Evolutionary conservation across 2,329 filamentous ascomycete species (phyloP).

Genomic region (Cladorrhinum sp.): DNA sequence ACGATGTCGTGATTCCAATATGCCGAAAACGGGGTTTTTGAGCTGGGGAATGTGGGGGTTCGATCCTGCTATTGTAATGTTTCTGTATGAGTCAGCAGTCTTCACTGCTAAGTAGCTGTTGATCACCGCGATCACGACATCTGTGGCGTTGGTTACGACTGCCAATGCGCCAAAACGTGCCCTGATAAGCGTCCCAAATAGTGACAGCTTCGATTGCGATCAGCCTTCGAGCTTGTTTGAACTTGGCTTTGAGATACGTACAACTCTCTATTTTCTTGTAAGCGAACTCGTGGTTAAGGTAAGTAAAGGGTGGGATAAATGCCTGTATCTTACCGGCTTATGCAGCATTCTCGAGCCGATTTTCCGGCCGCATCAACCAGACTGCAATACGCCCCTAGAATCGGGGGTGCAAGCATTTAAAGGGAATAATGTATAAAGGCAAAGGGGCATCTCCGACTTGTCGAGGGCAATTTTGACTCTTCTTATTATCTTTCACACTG

Average conservation of each 20-base stretch:
- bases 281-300: neutral
- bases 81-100: neutral
- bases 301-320: neutral
- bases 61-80: neutral
- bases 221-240: neutral
- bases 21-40: neutral
- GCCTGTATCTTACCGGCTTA: neutral
- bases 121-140: constrained; percentile 15
- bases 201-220: constrained; percentile 6
- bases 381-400: neutral
- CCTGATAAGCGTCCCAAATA: neutral
- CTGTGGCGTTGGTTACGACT: constrained; percentile 2
- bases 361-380: neutral
- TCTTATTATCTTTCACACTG: too few relatives aligned
- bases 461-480: too few relatives aligned
- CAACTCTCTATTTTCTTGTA: neutral
- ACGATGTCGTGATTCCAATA: neutral
- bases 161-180: constrained; percentile 11
- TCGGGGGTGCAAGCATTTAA: too few relatives aligned
- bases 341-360: too few relatives aligned
- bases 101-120: neutral
- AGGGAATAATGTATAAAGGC: too few relatives aligned
- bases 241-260: neutral
- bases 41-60: neutral
- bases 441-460: too few relatives aligned